Conservation (phyloP, 805 yeast genomes). For the Candida parachauliodes region DNA sequence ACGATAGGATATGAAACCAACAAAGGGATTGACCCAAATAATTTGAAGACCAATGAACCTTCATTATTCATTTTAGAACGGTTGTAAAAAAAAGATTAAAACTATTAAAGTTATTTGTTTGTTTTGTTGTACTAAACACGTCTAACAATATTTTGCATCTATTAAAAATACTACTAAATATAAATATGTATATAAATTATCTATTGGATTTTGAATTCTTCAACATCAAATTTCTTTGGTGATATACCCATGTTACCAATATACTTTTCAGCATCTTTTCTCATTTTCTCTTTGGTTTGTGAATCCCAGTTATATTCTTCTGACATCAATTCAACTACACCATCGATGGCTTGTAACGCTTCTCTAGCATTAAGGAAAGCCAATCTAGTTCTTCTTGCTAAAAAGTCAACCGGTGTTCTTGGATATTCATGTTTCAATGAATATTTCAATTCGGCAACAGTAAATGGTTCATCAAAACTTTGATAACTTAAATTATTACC, state of each 20-base stretch:
- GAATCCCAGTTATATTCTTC: slow-evolving; percentile 72
- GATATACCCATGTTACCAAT: slow-evolving; percentile 60
- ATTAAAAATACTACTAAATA: not conserved
- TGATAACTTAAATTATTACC: slow-evolving; percentile 42
- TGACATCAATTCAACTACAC: slow-evolving; percentile 83
- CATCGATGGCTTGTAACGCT: slow-evolving; percentile 76
- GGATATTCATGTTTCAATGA: slow-evolving; percentile 79
- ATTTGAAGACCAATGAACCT: slow-evolving; percentile 3
- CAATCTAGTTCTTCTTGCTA: slow-evolving; percentile 89
- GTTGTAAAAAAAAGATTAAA: no score
- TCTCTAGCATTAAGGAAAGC: slow-evolving; percentile 87
- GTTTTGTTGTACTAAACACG: no score
- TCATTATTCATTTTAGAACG: no score
- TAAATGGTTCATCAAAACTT: slow-evolving; percentile 75
- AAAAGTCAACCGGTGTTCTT: slow-evolving; percentile 83
- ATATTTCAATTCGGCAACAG: slow-evolving; percentile 85
- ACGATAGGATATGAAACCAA: slow-evolving; percentile 30
- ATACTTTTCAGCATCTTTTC: slow-evolving; percentile 48
- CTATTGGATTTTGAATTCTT: slow-evolving; percentile 21
- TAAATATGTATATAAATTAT: not conserved
- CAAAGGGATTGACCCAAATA: slow-evolving; percentile 30
- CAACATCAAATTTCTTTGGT: slow-evolving; percentile 22
- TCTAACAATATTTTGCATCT: not conserved
- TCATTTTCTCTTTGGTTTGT: slow-evolving; percentile 52
- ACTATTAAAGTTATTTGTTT: no score